phyloP scores from a whole-genome alignment of 1,284 basidiomycete genomes.

The Trametes pubescens region DNA sequence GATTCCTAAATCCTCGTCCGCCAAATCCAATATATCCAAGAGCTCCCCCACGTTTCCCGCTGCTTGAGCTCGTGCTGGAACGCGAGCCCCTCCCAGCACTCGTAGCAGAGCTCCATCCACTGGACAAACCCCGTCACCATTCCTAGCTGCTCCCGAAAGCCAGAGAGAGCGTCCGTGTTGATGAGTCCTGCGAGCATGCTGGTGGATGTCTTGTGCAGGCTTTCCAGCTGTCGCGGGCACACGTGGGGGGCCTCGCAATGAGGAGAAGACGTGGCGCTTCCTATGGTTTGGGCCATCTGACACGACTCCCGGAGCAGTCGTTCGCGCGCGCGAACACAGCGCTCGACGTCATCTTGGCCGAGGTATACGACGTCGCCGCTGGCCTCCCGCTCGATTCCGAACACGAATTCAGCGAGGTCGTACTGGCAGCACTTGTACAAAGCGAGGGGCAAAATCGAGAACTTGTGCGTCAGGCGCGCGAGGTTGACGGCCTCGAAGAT shows the following conservation, averaged over 20 bases:
- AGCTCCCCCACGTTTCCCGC: neutral
- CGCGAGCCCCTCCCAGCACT: neutral
- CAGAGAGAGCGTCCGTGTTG: neutral
- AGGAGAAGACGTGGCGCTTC: neutral
- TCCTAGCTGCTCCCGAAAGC: neutral
- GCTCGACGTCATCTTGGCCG: neutral
- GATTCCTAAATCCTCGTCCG: neutral
- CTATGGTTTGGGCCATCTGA: neutral
- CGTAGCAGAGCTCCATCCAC: neutral
- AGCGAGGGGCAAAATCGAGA: constrained; percentile 17
- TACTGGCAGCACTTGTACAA: neutral
- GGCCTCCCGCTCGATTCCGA: neutral
- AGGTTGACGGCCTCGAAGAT: constrained; percentile 21
- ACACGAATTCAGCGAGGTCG: too few relatives aligned
- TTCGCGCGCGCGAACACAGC: neutral
- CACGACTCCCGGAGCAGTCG: neutral
- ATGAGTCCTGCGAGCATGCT: neutral
- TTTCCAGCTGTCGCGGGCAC: neutral
- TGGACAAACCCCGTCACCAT: neutral
- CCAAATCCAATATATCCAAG: neutral
- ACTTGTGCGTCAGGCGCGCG: constrained; percentile 15
- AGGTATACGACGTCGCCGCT: neutral
- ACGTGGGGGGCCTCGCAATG: neutral
- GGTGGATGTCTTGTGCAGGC: neutral
- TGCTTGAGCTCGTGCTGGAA: neutral